Conservation (phyloP, 2,329 filamentous ascomycete species). For the Penicillium oxalicum region DNA sequence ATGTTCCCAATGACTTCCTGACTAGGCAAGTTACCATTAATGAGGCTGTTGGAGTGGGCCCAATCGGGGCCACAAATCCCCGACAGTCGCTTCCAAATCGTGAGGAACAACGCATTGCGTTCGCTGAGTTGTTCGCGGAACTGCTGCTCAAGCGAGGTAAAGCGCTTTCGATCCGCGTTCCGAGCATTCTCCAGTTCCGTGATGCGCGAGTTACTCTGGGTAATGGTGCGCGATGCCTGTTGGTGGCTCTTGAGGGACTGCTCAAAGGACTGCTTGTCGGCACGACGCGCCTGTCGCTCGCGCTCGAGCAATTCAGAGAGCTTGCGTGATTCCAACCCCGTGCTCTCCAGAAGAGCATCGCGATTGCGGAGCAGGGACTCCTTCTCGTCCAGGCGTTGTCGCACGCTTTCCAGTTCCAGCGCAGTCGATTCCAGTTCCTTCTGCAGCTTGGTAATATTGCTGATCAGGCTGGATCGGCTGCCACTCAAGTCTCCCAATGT, state of each 20-base stretch:
- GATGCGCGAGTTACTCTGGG: slow-evolving; percentile 77
- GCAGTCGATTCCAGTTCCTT: slow-evolving; percentile 79
- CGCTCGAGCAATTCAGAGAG: slow-evolving; percentile 85
- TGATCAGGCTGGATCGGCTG: slow-evolving; percentile 76
- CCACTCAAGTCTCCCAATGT: slow-evolving; percentile 82
- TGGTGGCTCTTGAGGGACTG: slow-evolving; percentile 81
- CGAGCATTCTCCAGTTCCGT: slow-evolving; percentile 78
- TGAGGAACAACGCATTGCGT: slow-evolving; percentile 78
- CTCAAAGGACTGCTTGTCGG: slow-evolving; percentile 82
- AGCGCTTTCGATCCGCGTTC: slow-evolving; percentile 69
- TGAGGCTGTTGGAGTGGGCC: slow-evolving; percentile 80
- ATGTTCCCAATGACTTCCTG: slow-evolving; percentile 81
- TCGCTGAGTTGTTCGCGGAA: slow-evolving; percentile 84
- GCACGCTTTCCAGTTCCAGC: slow-evolving; percentile 72
- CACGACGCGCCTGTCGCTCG: slow-evolving; percentile 75
- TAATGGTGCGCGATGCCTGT: slow-evolving; percentile 77
- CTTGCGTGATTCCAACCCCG: slow-evolving; percentile 78
- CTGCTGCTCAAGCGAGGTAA: slow-evolving; percentile 68
- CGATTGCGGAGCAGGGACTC: slow-evolving; percentile 85
- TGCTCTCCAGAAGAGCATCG: slow-evolving; percentile 79
- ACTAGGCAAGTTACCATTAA: slow-evolving; percentile 80
- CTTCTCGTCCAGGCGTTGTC: slow-evolving; percentile 76
- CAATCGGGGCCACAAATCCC: slow-evolving; percentile 84
- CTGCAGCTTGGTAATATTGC: slow-evolving; percentile 80
- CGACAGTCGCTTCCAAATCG: slow-evolving; percentile 85